phyloP scores from a whole-genome alignment of 495 filamentous ascomycete species.

The Annulohypoxylon bovei region DNA sequence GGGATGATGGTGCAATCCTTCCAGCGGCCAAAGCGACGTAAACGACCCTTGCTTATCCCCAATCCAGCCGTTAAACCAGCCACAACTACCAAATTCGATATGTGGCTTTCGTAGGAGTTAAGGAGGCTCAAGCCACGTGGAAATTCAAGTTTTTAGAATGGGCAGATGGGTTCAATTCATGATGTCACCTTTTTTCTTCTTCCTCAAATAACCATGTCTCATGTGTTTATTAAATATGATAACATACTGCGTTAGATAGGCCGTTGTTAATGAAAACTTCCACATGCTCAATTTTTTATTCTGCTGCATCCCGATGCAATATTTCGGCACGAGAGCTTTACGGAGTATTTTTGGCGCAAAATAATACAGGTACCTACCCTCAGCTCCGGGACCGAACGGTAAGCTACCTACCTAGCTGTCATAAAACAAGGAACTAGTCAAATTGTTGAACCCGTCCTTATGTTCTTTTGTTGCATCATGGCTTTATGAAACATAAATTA shows the following conservation, averaged over 20 bases:
- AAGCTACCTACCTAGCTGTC: not conserved
- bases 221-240: too few species aligned
- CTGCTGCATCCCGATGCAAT: not conserved
- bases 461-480: not conserved
- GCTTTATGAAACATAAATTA: not conserved
- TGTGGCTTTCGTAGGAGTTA: not conserved
- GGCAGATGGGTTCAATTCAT: too few species aligned
- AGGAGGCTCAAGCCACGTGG: conserved; percentile 6
- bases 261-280: not conserved
- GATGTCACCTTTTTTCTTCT: too few species aligned
- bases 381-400: not conserved
- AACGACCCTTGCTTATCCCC: not conserved
- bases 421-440: not conserved
- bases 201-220: too few species aligned
- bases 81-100: not conserved
- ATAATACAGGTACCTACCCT: not conserved
- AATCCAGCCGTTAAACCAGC: not conserved
- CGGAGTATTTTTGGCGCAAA: not conserved
- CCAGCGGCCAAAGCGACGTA: not conserved
- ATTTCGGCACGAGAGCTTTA: not conserved
- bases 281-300: not conserved
- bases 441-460: not conserved
- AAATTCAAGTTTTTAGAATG: not conserved
- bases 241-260: not conserved
- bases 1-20: conserved; percentile 11